Evolutionary conservation across 139 green algal species (phyloP).

Genomic region (Spirogloea muscicola): DNA sequence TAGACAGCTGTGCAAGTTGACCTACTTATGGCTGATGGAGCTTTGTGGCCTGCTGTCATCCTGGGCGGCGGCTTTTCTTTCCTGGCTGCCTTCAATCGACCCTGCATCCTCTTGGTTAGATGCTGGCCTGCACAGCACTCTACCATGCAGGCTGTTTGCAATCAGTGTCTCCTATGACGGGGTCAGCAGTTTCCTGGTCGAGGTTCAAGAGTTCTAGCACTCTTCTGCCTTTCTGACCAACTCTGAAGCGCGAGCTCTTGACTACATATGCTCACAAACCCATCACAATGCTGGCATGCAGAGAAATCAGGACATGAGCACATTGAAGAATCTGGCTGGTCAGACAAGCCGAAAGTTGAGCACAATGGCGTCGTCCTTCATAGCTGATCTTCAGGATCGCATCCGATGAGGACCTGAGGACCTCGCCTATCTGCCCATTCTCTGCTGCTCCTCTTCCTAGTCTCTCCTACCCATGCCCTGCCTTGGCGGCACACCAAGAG

Average conservation of each 20-base stretch:
- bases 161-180: background rate
- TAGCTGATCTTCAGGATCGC: slow-evolving; percentile 39
- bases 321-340: slow-evolving; percentile 28
- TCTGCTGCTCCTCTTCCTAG: too few relatives aligned
- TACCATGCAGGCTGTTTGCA: too few relatives aligned
- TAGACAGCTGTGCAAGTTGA: background rate
- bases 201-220: background rate
- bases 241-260: background rate
- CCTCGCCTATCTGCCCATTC: too few relatives aligned
- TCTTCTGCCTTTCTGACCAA: background rate
- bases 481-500: too few relatives aligned
- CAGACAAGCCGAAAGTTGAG: slow-evolving; percentile 20
- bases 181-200: background rate
- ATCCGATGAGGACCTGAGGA: too few relatives aligned
- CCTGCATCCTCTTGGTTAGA: too few relatives aligned
- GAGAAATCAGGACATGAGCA: background rate
- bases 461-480: too few relatives aligned
- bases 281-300: background rate
- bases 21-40: too few relatives aligned
- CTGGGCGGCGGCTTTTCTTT: too few relatives aligned
- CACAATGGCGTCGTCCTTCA: slow-evolving; percentile 24
- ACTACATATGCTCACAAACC: background rate
- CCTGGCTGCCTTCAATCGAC: too few relatives aligned
- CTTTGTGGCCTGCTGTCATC: too few relatives aligned
- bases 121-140: too few relatives aligned